A percentile compares a stretch with the other conserved stretches of the same genome.
These are phyloP conservation scores for Yarrowia sp. DNA, from an alignment of 805 yeast genomes.

Conservation along the genomic window DNA sequence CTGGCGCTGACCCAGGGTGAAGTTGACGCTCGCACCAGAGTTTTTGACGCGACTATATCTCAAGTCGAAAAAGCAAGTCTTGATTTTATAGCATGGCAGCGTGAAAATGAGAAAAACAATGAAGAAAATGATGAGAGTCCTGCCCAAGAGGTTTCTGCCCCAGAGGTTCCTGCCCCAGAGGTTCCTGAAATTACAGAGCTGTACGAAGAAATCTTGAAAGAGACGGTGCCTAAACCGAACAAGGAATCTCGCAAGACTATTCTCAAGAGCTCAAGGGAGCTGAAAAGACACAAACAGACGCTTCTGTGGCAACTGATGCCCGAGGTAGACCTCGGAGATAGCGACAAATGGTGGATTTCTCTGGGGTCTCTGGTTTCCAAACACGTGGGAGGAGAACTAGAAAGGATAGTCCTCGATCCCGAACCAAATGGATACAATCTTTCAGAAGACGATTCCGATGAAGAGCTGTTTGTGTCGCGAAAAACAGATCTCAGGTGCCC, in stretches of 20 bases:
- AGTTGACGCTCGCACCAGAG: too few species aligned
- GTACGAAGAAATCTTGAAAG: too few species aligned
- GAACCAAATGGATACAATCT: not conserved
- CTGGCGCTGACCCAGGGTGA: conserved; percentile 1
- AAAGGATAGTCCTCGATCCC: too few species aligned
- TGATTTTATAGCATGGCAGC: too few species aligned
- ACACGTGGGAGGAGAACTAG: not conserved
- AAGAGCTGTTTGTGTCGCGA: conserved; percentile 19
- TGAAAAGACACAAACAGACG: not conserved
- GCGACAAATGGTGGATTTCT: conserved; percentile 18
- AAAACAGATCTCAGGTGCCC: conserved; percentile 32
- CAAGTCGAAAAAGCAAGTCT: too few species aligned
- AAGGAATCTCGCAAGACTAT: not conserved
- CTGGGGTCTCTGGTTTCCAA: not conserved
- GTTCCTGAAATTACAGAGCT: too few species aligned
- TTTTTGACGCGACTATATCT: too few species aligned
- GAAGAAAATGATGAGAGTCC: too few species aligned
- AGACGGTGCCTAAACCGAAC: not conserved
- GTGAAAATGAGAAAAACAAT: too few species aligned
- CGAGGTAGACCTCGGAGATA: not conserved
- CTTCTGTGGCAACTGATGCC: conserved; percentile 15
- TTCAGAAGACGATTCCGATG: not conserved
- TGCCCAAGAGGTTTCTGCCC: too few species aligned
- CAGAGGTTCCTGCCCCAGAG: too few species aligned
- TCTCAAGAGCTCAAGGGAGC: not conserved